These are phyloP conservation scores for Cryptococcus sp. DNA, from an alignment of 1,284 basidiomycete genomes.

Conservation along the genomic window DNA sequence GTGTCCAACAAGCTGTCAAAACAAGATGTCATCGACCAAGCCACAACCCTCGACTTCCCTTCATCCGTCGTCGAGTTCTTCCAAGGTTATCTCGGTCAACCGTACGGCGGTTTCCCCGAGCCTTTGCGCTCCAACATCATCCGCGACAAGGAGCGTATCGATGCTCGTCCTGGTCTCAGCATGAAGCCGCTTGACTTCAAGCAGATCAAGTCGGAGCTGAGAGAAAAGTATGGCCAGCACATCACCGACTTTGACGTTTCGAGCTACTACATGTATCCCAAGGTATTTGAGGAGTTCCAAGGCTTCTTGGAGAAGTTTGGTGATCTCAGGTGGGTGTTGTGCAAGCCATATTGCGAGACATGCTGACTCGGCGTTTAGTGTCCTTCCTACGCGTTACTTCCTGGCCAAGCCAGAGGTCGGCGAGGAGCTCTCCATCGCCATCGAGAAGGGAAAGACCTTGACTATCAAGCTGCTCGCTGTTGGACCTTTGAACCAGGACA, in stretches of 20 bases:
- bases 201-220: conserved; percentile 90
- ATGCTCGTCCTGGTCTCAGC: conserved; percentile 84
- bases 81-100: conserved; percentile 96
- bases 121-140: conserved; percentile 89
- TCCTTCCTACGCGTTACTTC: conserved; percentile 97
- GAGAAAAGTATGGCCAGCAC: conserved; percentile 90
- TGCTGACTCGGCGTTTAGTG: conserved; percentile 56
- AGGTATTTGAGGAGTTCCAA: conserved; percentile 98
- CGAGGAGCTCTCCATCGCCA: conserved; percentile 95
- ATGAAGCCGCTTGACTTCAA: conserved; percentile 91
- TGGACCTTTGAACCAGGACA: conserved; percentile 86
- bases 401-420: conserved; percentile 85
- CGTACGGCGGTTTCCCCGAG: conserved; percentile 98
- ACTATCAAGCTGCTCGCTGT: conserved; percentile 96
- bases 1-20: conserved; percentile 89
- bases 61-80: conserved; percentile 95
- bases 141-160: conserved; percentile 89
- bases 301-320: conserved; percentile 93
- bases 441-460: conserved; percentile 96
- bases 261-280: conserved; percentile 70
- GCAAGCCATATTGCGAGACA: background rate
- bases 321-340: conserved; percentile 71
- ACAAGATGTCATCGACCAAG: conserved; percentile 81
- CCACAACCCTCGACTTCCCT: conserved; percentile 93
- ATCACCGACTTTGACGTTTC: conserved; percentile 92